Percentiles rank a stretch among this genome's conserved stretches.
phyloP scores from a whole-genome alignment of 495 filamentous ascomycete genomes.

The Penicillium bialowiezense region DNA sequence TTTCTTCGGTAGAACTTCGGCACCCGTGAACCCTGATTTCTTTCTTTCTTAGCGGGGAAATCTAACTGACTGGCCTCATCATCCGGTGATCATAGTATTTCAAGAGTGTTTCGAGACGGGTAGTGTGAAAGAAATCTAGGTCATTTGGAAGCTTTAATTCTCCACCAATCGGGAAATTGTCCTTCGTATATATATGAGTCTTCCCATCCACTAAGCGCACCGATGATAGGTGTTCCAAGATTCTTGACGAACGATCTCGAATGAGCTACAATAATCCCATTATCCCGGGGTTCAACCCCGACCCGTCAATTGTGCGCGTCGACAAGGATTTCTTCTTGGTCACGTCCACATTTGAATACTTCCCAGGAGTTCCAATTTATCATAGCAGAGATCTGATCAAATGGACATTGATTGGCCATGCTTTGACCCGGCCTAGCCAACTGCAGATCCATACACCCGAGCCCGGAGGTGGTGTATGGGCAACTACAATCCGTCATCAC shows the following conservation, averaged over 20 bases:
- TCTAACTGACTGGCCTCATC: too few relatives aligned
- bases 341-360: conserved; percentile 48
- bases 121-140: too few relatives aligned
- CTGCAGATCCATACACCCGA: conserved; percentile 59
- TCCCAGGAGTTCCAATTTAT: conserved; percentile 47
- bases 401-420: conserved; percentile 52
- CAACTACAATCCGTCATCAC: conserved; percentile 41
- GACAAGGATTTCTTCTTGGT: conserved; percentile 39
- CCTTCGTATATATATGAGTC: conserved; percentile 1
- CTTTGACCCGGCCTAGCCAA: conserved; percentile 56
- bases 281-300: conserved; percentile 42
- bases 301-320: conserved; percentile 41
- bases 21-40: too few relatives aligned
- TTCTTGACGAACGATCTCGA: conserved; percentile 1
- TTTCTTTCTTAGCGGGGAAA: too few relatives aligned
- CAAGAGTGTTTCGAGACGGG: too few relatives aligned
- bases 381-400: conserved; percentile 43
- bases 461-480: conserved; percentile 47
- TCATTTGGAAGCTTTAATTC: conserved; percentile 3
- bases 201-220: too few relatives aligned
- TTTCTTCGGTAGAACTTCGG: conserved; percentile 1
- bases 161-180: conserved; percentile 20
- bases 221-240: too few relatives aligned
- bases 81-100: too few relatives aligned
- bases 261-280: conserved; percentile 31